phyloP scores from a whole-genome alignment of 768 basidiomycete species.

The Leccinum rimulosum region DNA sequence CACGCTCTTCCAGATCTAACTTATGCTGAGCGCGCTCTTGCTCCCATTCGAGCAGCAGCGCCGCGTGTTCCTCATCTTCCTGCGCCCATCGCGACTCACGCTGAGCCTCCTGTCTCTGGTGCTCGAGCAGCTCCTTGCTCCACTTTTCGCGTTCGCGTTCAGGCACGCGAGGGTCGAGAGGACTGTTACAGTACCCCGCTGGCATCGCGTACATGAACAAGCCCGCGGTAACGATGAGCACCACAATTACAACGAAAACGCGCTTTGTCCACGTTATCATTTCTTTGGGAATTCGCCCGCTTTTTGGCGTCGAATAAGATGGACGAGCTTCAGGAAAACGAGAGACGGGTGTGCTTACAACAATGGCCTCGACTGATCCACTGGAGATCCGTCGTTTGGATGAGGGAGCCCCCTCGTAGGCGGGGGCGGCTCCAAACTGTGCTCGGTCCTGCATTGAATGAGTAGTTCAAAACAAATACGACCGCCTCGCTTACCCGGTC shows the following conservation, averaged over 20 bases:
- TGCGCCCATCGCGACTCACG: constrained; percentile 18
- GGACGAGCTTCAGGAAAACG: no score
- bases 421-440: no score
- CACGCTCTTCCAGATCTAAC: constrained; percentile 16
- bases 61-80: constrained; percentile 16
- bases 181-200: constrained; percentile 19
- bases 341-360: constrained; percentile 5
- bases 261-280: background rate
- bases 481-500: no score
- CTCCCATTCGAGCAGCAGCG: constrained; percentile 16
- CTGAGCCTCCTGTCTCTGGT: constrained; percentile 13
- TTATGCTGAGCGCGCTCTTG: constrained; percentile 19
- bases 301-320: background rate
- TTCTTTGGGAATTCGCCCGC: background rate
- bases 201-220: constrained; percentile 12
- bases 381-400: background rate
- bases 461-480: no score
- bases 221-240: background rate
- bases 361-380: background rate
- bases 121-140: constrained; percentile 15
- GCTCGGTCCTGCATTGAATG: no score
- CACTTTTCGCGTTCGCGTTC: constrained; percentile 23
- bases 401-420: no score
- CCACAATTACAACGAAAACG: background rate
- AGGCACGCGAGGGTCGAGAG: constrained; percentile 15